phyloP scores from a whole-genome alignment of 768 basidiomycete species.

The Phylloporus scabripes region DNA sequence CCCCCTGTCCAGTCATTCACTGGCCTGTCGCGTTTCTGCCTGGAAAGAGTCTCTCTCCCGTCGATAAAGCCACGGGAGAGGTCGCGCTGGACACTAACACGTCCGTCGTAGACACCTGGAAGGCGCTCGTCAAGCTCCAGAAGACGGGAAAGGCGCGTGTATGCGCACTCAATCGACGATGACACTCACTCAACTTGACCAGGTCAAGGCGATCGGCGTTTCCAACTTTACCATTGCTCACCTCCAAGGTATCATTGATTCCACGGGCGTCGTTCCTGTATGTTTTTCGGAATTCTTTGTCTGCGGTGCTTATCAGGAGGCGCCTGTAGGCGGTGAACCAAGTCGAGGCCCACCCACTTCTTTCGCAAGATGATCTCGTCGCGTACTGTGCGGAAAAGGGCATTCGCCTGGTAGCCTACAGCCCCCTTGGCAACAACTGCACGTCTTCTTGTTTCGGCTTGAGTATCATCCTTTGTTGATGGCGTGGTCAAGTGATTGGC shows the following conservation, averaged over 20 bases:
- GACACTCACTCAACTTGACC: background rate
- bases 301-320: background rate
- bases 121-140: too few species aligned
- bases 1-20: background rate
- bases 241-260: slow-evolving; percentile 33
- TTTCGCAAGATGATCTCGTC: slow-evolving; percentile 70
- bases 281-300: slow-evolving; percentile 13
- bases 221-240: slow-evolving; percentile 73
- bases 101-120: slow-evolving; percentile 58
- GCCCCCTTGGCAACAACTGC: slow-evolving; percentile 80
- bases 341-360: slow-evolving; percentile 76
- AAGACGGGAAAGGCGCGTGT: slow-evolving; percentile 47
- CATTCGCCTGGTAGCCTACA: slow-evolving; percentile 68
- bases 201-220: slow-evolving; percentile 72
- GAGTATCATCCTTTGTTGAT: background rate
- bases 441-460: slow-evolving; percentile 19
- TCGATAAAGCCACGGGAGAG: slow-evolving; percentile 38
- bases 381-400: slow-evolving; percentile 62
- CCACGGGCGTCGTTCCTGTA: slow-evolving; percentile 70
- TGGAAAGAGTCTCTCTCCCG: slow-evolving; percentile 46
- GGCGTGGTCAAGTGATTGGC: background rate
- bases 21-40: slow-evolving; percentile 32
- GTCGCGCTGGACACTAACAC: slow-evolving; percentile 52
- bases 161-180: background rate
- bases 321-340: slow-evolving; percentile 58